These are phyloP conservation scores for Kernera saxatilis DNA, from an alignment of 345 rosid genomes.

Conservation along the genomic window DNA sequence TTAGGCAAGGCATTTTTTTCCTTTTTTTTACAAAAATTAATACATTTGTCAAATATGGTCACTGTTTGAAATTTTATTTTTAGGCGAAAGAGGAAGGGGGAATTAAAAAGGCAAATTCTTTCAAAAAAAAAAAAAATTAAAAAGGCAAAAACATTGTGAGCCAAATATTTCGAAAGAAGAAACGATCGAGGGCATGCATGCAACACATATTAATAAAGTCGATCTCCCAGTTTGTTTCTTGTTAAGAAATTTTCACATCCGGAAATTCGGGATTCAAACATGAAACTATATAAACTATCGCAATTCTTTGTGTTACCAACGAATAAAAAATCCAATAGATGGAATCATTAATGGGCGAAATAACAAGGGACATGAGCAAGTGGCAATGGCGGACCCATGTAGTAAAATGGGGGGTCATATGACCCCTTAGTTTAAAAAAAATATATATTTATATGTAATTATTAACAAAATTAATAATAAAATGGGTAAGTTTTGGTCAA, in stretches of 20 bases:
- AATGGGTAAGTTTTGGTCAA: too few relatives aligned
- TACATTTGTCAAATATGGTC: neutral
- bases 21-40: neutral
- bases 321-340: neutral
- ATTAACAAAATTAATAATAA: too few relatives aligned
- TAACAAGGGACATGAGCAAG: slow-evolving; percentile 23
- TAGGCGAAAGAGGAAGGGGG: neutral
- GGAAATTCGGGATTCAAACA: slow-evolving; percentile 13
- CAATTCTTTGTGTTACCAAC: slow-evolving; percentile 7
- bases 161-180: neutral
- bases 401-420: too few relatives aligned
- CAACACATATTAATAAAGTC: slow-evolving; percentile 2
- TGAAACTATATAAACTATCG: neutral
- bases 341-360: neutral
- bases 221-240: neutral
- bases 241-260: neutral
- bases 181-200: neutral
- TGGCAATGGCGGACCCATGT: too few relatives aligned
- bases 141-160: neutral
- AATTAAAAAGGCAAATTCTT: neutral
- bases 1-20: neutral
- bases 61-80: neutral
- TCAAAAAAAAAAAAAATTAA: too few relatives aligned
- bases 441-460: too few relatives aligned
- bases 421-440: too few relatives aligned